Base-by-base conservation (phyloP, 495 filamentous ascomycete genomes). In the Penicillium bialowiezense region DNA sequence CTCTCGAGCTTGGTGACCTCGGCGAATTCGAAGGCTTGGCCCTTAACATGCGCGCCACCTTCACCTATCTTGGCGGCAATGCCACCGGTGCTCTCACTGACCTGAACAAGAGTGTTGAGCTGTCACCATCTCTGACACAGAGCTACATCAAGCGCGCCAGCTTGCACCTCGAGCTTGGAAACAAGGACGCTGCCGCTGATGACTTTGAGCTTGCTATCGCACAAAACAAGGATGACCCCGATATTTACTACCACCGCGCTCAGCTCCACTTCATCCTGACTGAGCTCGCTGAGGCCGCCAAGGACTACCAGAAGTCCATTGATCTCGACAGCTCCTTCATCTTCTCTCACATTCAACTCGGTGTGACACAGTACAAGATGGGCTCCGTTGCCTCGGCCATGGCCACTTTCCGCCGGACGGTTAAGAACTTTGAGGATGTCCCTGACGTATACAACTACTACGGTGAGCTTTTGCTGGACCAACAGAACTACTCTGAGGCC, bases 401-500 rank as follows among this genome's bases (percentile, higher is more conserved):
- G 90, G 90, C 95, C 12, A 97, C 95, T 5, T 99, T 99, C 83
- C 80, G 93, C 51, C 80, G 91, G 24, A 95, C 91, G 63, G 91
- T 97, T 60, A 99, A 97, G 87, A 96, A 95, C 71, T 99, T 99
- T 60, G 88, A 90, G 54, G 88, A 89, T 54, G 90, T 92, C 7
- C 91, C 93, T 5, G 93, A 99, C 64, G 93, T 99, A 3, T 99
- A 97, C 76, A 99, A 99, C 76, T 99, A 97, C 80, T 97, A 95
- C 55, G 93, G 93, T 62, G 93, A 99, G 71, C 81, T 99, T n/a
- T 77, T 99, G 18, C 83, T 99, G 17, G 93, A 99, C 74, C 93
- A 99, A 75, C 83, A 88, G 68, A 95, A 96, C 72, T 97, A 82
- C 67, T 76, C 88, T 41, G 93, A 97, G 64, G 93, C 93, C 10